Percentiles rank a stretch among this genome's conserved stretches.
These are phyloP conservation scores for Termitomyces sp. DNA, from an alignment of 768 basidiomycete genomes.

Conservation along the genomic window DNA sequence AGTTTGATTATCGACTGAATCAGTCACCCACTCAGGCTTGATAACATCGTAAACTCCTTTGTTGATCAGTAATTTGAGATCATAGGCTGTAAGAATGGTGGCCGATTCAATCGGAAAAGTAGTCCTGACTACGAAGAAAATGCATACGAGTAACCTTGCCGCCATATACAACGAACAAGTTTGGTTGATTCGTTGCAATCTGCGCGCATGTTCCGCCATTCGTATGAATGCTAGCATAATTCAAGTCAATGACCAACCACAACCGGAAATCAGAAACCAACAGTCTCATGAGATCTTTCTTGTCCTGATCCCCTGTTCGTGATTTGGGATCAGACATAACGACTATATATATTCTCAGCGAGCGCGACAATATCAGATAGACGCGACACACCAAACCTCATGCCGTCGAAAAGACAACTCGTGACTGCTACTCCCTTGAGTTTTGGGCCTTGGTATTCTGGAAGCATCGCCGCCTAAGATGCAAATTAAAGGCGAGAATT, in stretches of 20 bases:
- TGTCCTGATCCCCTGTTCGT: conserved; percentile 59
- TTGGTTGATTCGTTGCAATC: conserved; percentile 48
- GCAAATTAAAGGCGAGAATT: not conserved
- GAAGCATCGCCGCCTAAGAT: conserved; percentile 49
- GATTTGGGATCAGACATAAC: conserved; percentile 74
- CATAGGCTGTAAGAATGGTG: conserved; percentile 44
- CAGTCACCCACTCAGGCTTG: conserved; percentile 75
- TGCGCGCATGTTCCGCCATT: conserved; percentile 66
- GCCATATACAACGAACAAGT: conserved; percentile 59
- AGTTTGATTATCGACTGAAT: conserved; percentile 59
- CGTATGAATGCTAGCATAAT: conserved; percentile 50
- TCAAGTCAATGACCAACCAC: not conserved
- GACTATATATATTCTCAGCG: conserved; percentile 35
- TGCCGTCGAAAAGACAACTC: conserved; percentile 62
- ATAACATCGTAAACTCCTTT: conserved; percentile 70
- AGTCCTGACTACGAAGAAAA: conserved; percentile 1
- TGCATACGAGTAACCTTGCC: conserved; percentile 63
- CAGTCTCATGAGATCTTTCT: conserved; percentile 64
- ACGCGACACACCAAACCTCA: conserved; percentile 68
- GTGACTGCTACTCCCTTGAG: conserved; percentile 53
- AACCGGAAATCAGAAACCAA: conserved; percentile 22
- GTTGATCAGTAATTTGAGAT: conserved; percentile 63
- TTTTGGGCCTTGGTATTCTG: conserved; percentile 62
- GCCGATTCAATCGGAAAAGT: not conserved
- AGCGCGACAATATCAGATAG: not conserved